Base-by-base conservation (phyloP, 169 alveolate genomes). In the Plasmodium adleri region DNA sequence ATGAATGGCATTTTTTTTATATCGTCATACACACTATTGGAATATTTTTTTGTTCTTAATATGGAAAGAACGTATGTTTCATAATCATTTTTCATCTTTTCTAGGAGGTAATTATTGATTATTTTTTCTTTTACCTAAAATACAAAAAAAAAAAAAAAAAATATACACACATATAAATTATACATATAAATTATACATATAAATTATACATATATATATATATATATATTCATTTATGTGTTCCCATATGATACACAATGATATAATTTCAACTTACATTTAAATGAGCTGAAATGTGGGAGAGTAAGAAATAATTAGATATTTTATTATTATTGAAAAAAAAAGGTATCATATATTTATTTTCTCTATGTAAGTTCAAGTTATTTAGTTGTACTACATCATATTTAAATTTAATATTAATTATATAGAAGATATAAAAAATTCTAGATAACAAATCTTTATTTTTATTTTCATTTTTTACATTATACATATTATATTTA, bases 21-120 rank as follows among this genome's bases (percentile, higher is more conserved):
- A 47, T 80, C 90, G 2, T 80, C 90, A 22, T 60, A 58, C 28
- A 67, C 43, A 26, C 62, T 80, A 54, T 59, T 80, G 1, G 90
- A 80, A 26, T 26, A 32, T 1, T 28, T 17, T 49, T 80, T 80
- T 9, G 52, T 80, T 5, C 28, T 39, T 20, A 80, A 47, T n/a
- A 80, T 5, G 24, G 73, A 56, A 28, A n/a, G 20, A n/a, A 80
- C 58, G 49, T 80, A 62, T 0, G 43, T 15, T 47, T 67, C 83
- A 39, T 80, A 80, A 6, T 80, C 56, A 9, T 47, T 22, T 32
- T 80, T 80, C 83, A 80, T 67, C 66, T 52, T 67, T 50, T 80
- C 73, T 9, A 80, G 50, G 10, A 80, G 15, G 24, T 54, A 54
- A n/a, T 80, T 80, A 26, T 12, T 68, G 32, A 80, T 80, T 22